Conservation (phyloP, 2,329 filamentous ascomycete genomes). For the Neonectria punicea region DNA sequence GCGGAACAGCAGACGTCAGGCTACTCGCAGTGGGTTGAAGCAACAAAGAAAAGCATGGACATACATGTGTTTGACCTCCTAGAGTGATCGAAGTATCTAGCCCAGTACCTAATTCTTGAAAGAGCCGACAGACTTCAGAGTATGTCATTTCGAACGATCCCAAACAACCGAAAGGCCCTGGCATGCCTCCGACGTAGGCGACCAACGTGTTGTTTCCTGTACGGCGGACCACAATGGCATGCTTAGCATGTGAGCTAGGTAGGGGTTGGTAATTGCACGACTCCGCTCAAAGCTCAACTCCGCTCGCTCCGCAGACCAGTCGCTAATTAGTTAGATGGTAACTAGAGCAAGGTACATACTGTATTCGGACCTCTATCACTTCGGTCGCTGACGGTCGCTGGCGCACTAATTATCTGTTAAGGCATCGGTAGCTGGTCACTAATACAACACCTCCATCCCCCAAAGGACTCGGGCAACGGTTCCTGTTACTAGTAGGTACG, state of each 20-base stretch:
- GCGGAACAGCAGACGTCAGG: neutral
- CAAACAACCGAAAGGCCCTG: neutral
- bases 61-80: neutral
- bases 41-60: neutral
- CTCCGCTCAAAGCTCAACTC: neutral
- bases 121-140: neutral
- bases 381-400: neutral
- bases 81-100: neutral
- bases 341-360: neutral
- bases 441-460: too few species aligned
- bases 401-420: neutral
- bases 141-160: neutral
- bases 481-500: neutral
- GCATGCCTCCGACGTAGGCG: too few species aligned
- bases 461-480: neutral
- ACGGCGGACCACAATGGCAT: neutral
- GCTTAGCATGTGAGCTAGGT: neutral
- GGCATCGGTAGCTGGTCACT: neutral
- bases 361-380: neutral
- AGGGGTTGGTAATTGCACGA: neutral
- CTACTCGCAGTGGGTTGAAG: neutral
- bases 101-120: neutral
- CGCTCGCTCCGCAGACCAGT: neutral
- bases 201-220: neutral
- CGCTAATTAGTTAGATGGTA: neutral